Conservation (phyloP, 1,284 basidiomycete genomes). For the Fomitiporia mediterranea region DNA sequence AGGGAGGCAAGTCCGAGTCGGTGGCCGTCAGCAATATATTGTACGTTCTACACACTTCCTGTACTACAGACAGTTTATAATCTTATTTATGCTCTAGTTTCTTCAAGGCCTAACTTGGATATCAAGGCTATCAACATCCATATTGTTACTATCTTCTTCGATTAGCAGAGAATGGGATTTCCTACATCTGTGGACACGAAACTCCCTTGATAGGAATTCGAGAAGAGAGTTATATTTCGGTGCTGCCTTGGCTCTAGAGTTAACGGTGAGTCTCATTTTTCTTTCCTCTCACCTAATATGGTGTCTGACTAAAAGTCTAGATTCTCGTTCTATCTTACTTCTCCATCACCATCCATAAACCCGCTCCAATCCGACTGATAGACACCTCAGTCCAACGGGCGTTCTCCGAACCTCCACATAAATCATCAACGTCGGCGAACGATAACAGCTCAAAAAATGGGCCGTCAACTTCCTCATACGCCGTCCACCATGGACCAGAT, state of each 20-base stretch:
- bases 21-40: slow-evolving; percentile 57
- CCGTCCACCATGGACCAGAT: too few relatives aligned
- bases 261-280: slow-evolving; percentile 40
- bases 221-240: slow-evolving; percentile 43
- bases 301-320: slow-evolving; percentile 32
- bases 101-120: slow-evolving; percentile 57
- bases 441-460: too few relatives aligned
- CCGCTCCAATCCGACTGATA: slow-evolving; percentile 62
- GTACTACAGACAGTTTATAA: not conserved
- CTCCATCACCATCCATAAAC: slow-evolving; percentile 54
- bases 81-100: slow-evolving; percentile 33
- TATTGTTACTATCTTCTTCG: slow-evolving; percentile 41
- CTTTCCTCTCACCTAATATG: slow-evolving; percentile 13
- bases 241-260: slow-evolving; percentile 42
- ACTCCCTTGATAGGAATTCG: slow-evolving; percentile 16
- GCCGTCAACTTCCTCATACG: too few relatives aligned
- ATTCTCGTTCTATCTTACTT: slow-evolving; percentile 44
- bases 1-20: slow-evolving; percentile 61
- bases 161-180: slow-evolving; percentile 37
- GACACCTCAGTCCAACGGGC: slow-evolving; percentile 41
- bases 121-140: slow-evolving; percentile 48
- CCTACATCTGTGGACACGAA: slow-evolving; percentile 32
- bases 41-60: slow-evolving; percentile 36
- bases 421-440: slow-evolving; percentile 32
- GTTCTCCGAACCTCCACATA: slow-evolving; percentile 31